Evolutionary conservation across 768 basidiomycete species (phyloP).

Genomic region (Calvatia gigantea): DNA sequence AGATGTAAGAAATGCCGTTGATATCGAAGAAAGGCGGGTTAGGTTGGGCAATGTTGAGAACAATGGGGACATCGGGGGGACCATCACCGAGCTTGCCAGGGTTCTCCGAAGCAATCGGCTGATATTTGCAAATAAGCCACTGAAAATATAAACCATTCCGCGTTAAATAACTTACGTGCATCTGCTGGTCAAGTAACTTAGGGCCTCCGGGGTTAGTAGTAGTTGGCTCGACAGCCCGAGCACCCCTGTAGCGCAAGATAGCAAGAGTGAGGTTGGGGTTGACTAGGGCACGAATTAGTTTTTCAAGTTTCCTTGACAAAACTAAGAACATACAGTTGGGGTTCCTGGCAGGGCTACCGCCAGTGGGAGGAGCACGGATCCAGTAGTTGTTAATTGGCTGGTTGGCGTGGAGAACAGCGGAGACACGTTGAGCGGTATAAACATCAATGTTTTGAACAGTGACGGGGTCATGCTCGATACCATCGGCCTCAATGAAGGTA

Average conservation of each 20-base stretch:
- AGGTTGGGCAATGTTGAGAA: conserved; percentile 21
- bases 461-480: conserved; percentile 28
- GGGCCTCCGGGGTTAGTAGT: conserved; percentile 19
- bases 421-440: conserved; percentile 28
- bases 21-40: conserved; percentile 15
- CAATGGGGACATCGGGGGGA: conserved; percentile 37
- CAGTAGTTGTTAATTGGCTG: conserved; percentile 31
- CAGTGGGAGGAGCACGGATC: conserved; percentile 37
- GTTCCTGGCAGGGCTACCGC: conserved; percentile 19
- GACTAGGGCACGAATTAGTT: conserved; percentile 18
- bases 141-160: background rate
- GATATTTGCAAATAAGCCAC: background rate
- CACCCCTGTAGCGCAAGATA: conserved; percentile 40
- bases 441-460: conserved; percentile 35
- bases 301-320: background rate
- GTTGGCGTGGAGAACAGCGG: conserved; percentile 27
- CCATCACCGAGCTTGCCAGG: conserved; percentile 9
- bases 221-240: conserved; percentile 25
- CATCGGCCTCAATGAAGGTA: conserved; percentile 28
- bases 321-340: conserved; percentile 7
- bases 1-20: conserved; percentile 15
- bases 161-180: background rate
- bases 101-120: conserved; percentile 1
- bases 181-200: conserved; percentile 26
- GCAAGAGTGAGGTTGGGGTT: conserved; percentile 33